Conservation (phyloP, 2,329 filamentous ascomycete genomes). For the Penicillium sp. region DNA sequence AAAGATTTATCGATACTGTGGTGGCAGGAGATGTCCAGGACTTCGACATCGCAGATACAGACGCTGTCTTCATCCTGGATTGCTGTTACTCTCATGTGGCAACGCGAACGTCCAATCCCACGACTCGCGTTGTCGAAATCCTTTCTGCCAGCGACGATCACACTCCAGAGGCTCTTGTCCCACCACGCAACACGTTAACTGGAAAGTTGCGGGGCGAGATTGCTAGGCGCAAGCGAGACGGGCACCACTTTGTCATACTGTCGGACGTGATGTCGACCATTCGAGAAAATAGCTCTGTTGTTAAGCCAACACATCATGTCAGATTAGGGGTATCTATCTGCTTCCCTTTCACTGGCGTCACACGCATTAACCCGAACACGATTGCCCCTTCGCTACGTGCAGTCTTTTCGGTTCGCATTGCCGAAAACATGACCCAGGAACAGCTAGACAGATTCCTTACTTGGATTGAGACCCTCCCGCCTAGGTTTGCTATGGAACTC, state of each 20-base stretch:
- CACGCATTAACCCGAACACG: not conserved
- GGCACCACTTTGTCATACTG: constrained; percentile 3
- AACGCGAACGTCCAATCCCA: not conserved
- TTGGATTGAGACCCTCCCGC: constrained; percentile 4
- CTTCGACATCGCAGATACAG: constrained; percentile 5
- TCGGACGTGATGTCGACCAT: constrained; percentile 1
- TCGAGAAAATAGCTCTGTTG: not conserved
- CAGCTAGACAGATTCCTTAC: constrained; percentile 1
- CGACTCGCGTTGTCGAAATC: constrained; percentile 10
- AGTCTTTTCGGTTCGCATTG: constrained; percentile 9
- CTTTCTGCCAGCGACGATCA: constrained; percentile 3
- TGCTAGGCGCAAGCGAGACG: constrained; percentile 1
- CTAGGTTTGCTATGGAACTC: not conserved
- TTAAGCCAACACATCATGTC: constrained; percentile 1
- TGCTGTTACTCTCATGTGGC: constrained; percentile 4
- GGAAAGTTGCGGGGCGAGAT: constrained; percentile 3
- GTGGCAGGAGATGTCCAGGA: not conserved
- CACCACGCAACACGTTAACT: constrained; percentile 2
- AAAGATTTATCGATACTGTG: constrained; percentile 1
- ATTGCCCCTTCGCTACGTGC: constrained; percentile 7
- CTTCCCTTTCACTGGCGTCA: constrained; percentile 3
- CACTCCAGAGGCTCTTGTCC: not conserved
- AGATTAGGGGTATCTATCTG: constrained; percentile 6
- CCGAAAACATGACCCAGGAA: constrained; percentile 4
- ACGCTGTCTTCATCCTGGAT: constrained; percentile 9